These are phyloP conservation scores for Gastrolobium villosum DNA, from an alignment of 306 rosid genomes.

Conservation along the genomic window DNA sequence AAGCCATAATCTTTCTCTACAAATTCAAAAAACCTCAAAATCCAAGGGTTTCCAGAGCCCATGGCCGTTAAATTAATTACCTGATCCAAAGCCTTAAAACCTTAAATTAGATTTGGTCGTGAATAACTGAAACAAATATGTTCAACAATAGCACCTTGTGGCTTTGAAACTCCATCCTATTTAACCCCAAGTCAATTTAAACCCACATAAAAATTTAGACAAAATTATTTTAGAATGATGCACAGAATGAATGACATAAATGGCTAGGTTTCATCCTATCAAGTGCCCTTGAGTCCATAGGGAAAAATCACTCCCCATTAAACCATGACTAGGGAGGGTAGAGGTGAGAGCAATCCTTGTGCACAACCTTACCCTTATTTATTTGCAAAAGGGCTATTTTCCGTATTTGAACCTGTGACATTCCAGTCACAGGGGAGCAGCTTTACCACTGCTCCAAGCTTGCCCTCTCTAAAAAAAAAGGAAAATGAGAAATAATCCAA, in stretches of 20 bases:
- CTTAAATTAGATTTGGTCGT: slow-evolving; percentile 5
- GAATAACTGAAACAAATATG: slow-evolving; percentile 24
- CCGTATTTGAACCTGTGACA: no score
- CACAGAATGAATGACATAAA: slow-evolving; percentile 27
- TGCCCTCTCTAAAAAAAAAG: not conserved
- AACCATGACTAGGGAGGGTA: no score
- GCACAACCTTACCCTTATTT: no score
- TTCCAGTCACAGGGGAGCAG: no score
- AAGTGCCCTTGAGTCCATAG: not conserved
- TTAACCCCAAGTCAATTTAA: slow-evolving; percentile 24
- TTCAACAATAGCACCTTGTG: slow-evolving; percentile 22
- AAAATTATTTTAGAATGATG: not conserved
- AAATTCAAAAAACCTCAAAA: slow-evolving; percentile 10
- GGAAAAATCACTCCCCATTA: no score
- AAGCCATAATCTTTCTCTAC: slow-evolving; percentile 10
- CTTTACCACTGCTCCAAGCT: no score
- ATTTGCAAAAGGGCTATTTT: no score
- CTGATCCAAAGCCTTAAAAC: slow-evolving; percentile 15
- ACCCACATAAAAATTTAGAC: not conserved
- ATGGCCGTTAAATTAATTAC: slow-evolving; percentile 6
- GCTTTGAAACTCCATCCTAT: slow-evolving; percentile 13
- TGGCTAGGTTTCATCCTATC: slow-evolving; percentile 14
- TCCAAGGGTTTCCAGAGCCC: slow-evolving; percentile 32
- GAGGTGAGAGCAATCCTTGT: no score
- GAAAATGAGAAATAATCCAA: slow-evolving; percentile 19